Base-by-base conservation (phyloP, 208 protist species). In the Leishmania arabica region DNA sequence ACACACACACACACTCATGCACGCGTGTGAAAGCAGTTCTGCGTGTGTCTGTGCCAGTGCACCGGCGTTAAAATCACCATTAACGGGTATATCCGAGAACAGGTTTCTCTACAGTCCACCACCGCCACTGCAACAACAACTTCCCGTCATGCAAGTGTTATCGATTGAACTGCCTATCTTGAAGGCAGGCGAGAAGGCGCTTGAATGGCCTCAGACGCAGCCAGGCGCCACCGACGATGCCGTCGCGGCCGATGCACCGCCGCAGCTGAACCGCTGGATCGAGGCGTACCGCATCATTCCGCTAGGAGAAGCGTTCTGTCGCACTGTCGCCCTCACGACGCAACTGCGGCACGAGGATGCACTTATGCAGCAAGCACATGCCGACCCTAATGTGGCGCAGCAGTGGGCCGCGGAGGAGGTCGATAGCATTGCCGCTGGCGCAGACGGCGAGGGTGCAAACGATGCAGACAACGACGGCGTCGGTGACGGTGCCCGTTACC, bases 231-330 rank as follows among this genome's bases (percentile, higher is more conserved):
- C 42, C 31, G 5, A 24, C 9, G 62, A 34, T 73, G 45, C 62
- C 27, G 47, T 49, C 77, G 47, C 65, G 31, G 74, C 78, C 3
- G 78, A 82, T 66, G 62, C 68, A 27, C 80, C 72, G 53, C 79
- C 79, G 54, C 78, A 70, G 51, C 71, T 85, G 27, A 34, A 77
- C 49, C 81, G 64, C 49, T 88, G 87, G 80, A 83, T 89, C 51
- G 77, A 84, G 69, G 53, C 69, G 21, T 83, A 84, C 77, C 78
- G 75, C 54, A 42, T 80, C 27, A 85, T 84, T 66, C 83, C 89
- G 4, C 80, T 85, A 51, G 92, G 92, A 9, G 81, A 93, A 6
- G 87, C 91, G 47, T 89, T 92, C 68, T 87, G 86, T 73, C 83
- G 79, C 45, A 86, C 80, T 47, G 76, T 91, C n/a, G 78, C 81